Percentiles rank a stretch among this genome's conserved stretches.
Evolutionary conservation across 305 asterid species (phyloP).

Genomic region (Caryopteris hybrid): DNA sequence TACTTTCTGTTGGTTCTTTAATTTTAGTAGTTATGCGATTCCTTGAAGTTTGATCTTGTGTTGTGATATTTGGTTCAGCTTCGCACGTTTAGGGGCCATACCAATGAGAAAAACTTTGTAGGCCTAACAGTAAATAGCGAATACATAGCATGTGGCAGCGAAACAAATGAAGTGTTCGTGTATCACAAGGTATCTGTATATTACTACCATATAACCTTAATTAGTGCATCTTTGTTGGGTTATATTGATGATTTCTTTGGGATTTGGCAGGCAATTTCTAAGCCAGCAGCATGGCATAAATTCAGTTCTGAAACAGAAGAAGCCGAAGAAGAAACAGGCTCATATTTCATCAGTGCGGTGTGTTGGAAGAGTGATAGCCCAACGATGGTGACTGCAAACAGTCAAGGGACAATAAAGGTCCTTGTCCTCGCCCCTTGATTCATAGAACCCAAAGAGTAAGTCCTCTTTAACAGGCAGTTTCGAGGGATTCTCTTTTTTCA

Average conservation of each 20-base stretch:
- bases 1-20: too few relatives aligned
- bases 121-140: conserved; percentile 64
- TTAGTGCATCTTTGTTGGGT: not conserved
- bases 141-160: conserved; percentile 88
- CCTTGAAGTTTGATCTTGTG: not conserved
- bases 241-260: not conserved
- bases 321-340: conserved; percentile 43
- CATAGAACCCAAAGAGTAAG: not conserved
- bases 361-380: conserved; percentile 91
- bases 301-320: conserved; percentile 55
- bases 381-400: conserved; percentile 72
- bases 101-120: conserved; percentile 79
- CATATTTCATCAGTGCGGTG: conserved; percentile 82
- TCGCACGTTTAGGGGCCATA: conserved; percentile 71
- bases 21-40: not conserved
- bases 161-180: conserved; percentile 73
- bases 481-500: not conserved
- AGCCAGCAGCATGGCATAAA: conserved; percentile 69
- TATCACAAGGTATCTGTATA: conserved; percentile 63
- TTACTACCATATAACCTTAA: not conserved
- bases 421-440: conserved; percentile 63
- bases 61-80: conserved; percentile 37
- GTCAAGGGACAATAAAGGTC: conserved; percentile 83
- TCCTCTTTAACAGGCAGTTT: too few relatives aligned
- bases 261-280: conserved; percentile 57